A percentile compares a stretch with the other conserved stretches of the same genome.
phyloP scores from a whole-genome alignment of 495 filamentous ascomycete species.

The Annulohypoxylon stygium region DNA sequence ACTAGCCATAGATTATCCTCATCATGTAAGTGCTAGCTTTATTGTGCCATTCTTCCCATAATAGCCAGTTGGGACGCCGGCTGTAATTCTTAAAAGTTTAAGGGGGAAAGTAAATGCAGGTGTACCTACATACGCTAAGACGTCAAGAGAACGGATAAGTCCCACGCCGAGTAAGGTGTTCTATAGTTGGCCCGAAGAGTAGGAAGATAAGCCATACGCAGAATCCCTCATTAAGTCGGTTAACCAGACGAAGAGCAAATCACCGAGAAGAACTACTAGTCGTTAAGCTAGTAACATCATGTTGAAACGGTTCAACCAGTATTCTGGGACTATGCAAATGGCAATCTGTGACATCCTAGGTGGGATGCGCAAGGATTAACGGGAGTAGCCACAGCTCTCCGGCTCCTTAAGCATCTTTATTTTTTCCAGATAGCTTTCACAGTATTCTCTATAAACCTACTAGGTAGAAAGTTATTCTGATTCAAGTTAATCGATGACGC shows the following conservation, averaged over 20 bases:
- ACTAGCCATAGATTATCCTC: conserved; percentile 38
- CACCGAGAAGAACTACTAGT: conserved; percentile 29
- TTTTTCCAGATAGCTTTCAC: conserved; percentile 45
- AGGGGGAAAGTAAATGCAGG: conserved; percentile 39
- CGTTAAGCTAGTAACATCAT: conserved; percentile 29
- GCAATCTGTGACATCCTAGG: conserved; percentile 32
- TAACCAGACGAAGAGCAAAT: conserved; percentile 26
- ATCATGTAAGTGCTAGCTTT: conserved; percentile 43
- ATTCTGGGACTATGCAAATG: conserved; percentile 46
- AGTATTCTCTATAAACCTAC: conserved; percentile 18
- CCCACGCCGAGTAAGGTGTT: conserved; percentile 32
- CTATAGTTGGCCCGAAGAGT: conserved; percentile 20
- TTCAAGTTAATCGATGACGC: conserved; percentile 37
- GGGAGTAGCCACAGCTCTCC: conserved; percentile 39
- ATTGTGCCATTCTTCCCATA: conserved; percentile 48
- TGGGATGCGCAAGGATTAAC: conserved; percentile 35
- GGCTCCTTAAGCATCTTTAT: conserved; percentile 23
- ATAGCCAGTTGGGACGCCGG: conserved; percentile 47
- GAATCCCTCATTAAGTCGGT: conserved; percentile 15
- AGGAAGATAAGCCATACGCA: conserved; percentile 16
- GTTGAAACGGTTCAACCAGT: conserved; percentile 46
- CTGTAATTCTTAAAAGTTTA: conserved; percentile 34
- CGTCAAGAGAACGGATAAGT: conserved; percentile 38
- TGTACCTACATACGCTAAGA: conserved; percentile 28
- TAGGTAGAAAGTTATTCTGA: conserved; percentile 11